Evolutionary conservation across 2,329 filamentous ascomycete genomes (phyloP).

Genomic region (Ceratocystis cubensis): DNA sequence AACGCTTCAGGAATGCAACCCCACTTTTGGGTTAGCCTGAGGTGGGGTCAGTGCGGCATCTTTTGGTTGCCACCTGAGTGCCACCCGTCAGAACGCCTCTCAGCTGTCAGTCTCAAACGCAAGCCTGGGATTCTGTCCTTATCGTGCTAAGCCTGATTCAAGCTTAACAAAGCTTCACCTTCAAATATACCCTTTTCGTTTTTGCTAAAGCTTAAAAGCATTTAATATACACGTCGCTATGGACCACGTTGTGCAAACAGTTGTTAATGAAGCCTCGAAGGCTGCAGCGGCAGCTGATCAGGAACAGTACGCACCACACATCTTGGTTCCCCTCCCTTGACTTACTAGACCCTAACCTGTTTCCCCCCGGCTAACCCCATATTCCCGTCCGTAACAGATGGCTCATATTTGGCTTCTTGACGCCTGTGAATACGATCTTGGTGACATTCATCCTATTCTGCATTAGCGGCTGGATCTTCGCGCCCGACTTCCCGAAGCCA

Average conservation of each 20-base stretch:
- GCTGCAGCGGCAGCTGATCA: constrained; percentile 25
- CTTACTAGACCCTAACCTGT: neutral
- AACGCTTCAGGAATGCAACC: too few relatives aligned
- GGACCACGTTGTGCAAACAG: constrained; percentile 47
- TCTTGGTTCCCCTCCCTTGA: constrained; percentile 1
- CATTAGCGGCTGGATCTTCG: constrained; percentile 24
- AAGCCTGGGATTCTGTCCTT: neutral
- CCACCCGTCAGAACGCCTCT: neutral
- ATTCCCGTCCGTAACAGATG: neutral
- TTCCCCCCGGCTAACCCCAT: neutral
- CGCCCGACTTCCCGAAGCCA: constrained; percentile 30
- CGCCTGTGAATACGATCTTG: constrained; percentile 52
- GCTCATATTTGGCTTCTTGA: constrained; percentile 36
- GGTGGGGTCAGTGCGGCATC: neutral
- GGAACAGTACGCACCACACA: constrained; percentile 22
- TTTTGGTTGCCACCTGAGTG: neutral
- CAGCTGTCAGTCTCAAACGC: neutral
- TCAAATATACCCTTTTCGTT: neutral
- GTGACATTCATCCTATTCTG: constrained; percentile 45
- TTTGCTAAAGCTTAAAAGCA: neutral
- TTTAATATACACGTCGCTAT: constrained; percentile 27
- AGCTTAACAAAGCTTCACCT: neutral
- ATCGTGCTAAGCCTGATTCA: constrained; percentile 3
- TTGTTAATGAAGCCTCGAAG: constrained; percentile 41
- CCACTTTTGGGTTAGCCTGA: neutral